Evolutionary conservation across 805 yeast species (phyloP).

Genomic region (Sugiyamaella valdiviana): DNA sequence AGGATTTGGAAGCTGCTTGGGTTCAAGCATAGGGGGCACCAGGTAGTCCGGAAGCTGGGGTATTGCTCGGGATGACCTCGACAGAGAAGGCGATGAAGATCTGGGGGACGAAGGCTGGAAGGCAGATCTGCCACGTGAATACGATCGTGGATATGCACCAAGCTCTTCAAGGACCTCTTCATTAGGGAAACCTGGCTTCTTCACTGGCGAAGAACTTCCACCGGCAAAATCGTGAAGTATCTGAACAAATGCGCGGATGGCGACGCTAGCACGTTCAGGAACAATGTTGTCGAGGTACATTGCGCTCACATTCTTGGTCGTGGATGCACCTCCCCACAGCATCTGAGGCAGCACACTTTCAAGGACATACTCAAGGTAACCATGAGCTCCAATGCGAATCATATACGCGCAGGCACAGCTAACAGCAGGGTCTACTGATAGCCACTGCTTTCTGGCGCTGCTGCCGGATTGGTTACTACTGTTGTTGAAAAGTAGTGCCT

Average conservation of each 20-base stretch:
- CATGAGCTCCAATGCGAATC: constrained; percentile 70
- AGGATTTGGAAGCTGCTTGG: constrained; percentile 13
- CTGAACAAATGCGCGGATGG: constrained; percentile 64
- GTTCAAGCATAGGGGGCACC: constrained; percentile 4
- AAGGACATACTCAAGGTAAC: constrained; percentile 69
- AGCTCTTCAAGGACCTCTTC: constrained; percentile 37
- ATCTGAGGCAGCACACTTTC: constrained; percentile 74
- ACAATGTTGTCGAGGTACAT: constrained; percentile 50
- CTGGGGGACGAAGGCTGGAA: constrained; percentile 1
- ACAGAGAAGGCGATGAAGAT: not conserved
- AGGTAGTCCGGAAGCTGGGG: not conserved
- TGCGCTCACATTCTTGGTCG: constrained; percentile 39
- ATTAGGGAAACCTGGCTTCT: constrained; percentile 69
- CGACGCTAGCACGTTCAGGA: constrained; percentile 66
- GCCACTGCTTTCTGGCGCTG: constrained; percentile 62
- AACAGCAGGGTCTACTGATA: constrained; percentile 46
- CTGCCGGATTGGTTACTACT: constrained; percentile 25
- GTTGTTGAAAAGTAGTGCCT: constrained; percentile 41
- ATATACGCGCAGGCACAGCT: constrained; percentile 48
- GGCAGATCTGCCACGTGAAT: not conserved
- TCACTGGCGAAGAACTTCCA: constrained; percentile 39
- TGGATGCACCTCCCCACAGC: constrained; percentile 29
- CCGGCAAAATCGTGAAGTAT: constrained; percentile 48
- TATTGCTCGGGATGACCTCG: not conserved
- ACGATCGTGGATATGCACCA: not conserved